Conservation (phyloP, 2,329 filamentous ascomycete genomes). For the Aspergillus candidus region DNA sequence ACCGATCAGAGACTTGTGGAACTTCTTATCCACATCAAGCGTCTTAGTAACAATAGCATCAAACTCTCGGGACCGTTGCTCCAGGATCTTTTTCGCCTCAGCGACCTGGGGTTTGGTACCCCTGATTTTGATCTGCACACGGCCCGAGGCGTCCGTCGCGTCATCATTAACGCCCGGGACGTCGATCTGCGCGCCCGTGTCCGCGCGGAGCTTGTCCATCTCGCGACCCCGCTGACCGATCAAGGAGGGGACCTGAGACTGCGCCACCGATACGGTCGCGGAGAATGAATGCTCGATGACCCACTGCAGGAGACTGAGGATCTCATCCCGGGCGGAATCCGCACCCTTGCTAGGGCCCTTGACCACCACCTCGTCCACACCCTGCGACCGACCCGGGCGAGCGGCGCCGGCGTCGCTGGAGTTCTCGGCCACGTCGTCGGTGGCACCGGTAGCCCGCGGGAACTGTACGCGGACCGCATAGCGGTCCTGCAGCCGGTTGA, state of each 20-base stretch:
- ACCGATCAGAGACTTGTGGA: constrained; percentile 81
- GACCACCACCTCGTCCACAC: constrained; percentile 80
- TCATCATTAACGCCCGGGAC: constrained; percentile 72
- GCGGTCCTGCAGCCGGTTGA: constrained; percentile 84
- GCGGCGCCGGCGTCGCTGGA: constrained; percentile 58
- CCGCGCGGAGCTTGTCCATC: constrained; percentile 81
- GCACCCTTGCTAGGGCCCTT: constrained; percentile 90
- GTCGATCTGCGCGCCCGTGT: constrained; percentile 83
- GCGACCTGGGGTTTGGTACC: constrained; percentile 87
- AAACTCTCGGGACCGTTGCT: constrained; percentile 79
- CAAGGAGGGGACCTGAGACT: constrained; percentile 85
- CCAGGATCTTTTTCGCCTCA: constrained; percentile 82
- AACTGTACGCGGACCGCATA: constrained; percentile 97
- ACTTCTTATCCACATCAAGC: constrained; percentile 87
- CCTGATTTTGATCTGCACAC: constrained; percentile 84
- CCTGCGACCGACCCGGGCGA: constrained; percentile 62
- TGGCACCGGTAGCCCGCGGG: constrained; percentile 56
- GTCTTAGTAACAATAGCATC: constrained; percentile 82
- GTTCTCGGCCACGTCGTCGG: constrained; percentile 67
- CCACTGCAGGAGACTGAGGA: constrained; percentile 82
- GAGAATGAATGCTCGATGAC: constrained; percentile 79
- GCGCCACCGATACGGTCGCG: constrained; percentile 75
- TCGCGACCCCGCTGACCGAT: constrained; percentile 87
- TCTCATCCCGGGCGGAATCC: constrained; percentile 84
- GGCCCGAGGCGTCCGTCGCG: constrained; percentile 55